phyloP scores from a whole-genome alignment of 192 early-diverging fungal species.

The Coemansia sp. region DNA sequence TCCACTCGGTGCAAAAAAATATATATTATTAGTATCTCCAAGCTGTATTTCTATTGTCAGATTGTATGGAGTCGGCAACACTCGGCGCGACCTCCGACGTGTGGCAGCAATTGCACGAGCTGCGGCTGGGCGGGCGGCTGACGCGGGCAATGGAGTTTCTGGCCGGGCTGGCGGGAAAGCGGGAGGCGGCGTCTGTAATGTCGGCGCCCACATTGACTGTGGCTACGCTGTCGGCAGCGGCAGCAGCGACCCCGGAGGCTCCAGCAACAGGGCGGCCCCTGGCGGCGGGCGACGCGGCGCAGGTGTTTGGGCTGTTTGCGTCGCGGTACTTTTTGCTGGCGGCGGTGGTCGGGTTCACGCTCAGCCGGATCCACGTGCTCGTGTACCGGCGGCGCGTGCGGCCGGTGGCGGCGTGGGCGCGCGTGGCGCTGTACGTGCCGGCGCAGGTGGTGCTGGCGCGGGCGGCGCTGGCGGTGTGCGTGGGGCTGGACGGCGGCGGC shows the following conservation, averaged over 20 bases:
- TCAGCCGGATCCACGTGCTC: conserved; percentile 46
- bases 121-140: conserved; percentile 19
- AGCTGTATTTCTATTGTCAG: too few relatives aligned
- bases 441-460: conserved; percentile 19
- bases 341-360: conserved; percentile 26
- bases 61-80: too few relatives aligned
- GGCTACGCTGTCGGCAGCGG: not conserved
- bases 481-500: conserved; percentile 4
- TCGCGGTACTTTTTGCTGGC: conserved; percentile 46
- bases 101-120: conserved; percentile 45
- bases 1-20: too few relatives aligned
- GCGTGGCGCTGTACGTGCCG: conserved; percentile 33
- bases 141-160: conserved; percentile 13
- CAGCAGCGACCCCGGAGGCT: not conserved
- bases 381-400: conserved; percentile 43
- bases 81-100: conserved; percentile 39
- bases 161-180: conserved; percentile 9
- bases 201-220: not conserved
- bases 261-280: not conserved
- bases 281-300: conserved; percentile 9
- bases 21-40: too few relatives aligned
- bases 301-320: conserved; percentile 43
- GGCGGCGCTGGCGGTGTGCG: conserved; percentile 7
- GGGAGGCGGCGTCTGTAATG: conserved; percentile 1
- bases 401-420: conserved; percentile 15